phyloP scores from a whole-genome alignment of 805 yeast species.

The Candida nonsorbophila region DNA sequence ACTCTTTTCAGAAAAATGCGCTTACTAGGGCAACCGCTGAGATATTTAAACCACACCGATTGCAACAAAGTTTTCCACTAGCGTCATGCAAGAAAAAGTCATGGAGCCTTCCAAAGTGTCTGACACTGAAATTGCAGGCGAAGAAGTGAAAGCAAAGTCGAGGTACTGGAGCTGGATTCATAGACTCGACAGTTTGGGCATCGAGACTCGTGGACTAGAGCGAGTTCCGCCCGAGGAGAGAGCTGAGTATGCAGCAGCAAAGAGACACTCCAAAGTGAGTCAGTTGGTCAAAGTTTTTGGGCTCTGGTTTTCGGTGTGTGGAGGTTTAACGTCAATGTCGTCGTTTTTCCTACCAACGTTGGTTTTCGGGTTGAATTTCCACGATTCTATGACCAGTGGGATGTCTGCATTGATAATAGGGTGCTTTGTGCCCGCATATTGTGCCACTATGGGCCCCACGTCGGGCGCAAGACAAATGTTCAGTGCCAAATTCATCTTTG shows the following conservation, averaged over 20 bases:
- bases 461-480: conserved; percentile 36
- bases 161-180: conserved; percentile 12
- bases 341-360: conserved; percentile 30
- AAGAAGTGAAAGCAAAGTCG: conserved; percentile 3
- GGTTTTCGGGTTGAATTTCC: conserved; percentile 19
- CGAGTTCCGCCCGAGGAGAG: conserved; percentile 25
- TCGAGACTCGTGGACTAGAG: conserved; percentile 32
- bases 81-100: too few relatives aligned
- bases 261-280: conserved; percentile 5
- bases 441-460: conserved; percentile 32
- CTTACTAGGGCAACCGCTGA: too few relatives aligned
- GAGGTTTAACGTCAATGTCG: conserved; percentile 34
- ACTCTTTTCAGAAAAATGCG: too few relatives aligned
- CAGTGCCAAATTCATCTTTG: conserved; percentile 29
- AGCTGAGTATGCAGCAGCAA: conserved; percentile 5
- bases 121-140: conserved; percentile 1
- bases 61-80: too few relatives aligned
- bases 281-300: conserved; percentile 28
- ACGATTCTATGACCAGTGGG: conserved; percentile 25
- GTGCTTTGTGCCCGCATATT: conserved; percentile 32
- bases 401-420: conserved; percentile 24
- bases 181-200: conserved; percentile 21
- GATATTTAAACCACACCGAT: too few relatives aligned
- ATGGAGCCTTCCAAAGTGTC: not conserved
- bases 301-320: conserved; percentile 35